Percentiles rank a stretch among this genome's conserved stretches.
Evolutionary conservation across 176 grass and related monocot genomes (phyloP).

Genomic region (Carex littledalei): DNA sequence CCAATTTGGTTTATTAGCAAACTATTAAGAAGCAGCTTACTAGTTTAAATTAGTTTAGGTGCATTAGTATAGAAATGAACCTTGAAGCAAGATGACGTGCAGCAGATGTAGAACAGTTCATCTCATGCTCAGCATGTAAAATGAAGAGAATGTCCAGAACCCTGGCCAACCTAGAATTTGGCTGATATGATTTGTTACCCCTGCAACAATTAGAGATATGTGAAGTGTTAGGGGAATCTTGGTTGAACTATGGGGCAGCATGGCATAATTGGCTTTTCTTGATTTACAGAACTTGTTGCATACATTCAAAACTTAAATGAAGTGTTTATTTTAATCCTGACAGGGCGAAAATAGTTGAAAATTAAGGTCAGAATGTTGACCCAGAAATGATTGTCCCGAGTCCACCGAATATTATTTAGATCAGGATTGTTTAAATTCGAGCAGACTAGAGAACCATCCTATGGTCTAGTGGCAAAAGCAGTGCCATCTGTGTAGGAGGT

Average conservation of each 20-base stretch:
- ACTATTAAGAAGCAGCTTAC: constrained; percentile 25
- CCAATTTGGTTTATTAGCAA: not conserved
- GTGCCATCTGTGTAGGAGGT: no score
- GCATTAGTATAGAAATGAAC: constrained; percentile 27
- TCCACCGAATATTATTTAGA: not conserved
- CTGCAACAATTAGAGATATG: constrained; percentile 29
- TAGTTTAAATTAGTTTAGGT: constrained; percentile 5
- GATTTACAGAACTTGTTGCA: not conserved
- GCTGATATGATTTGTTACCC: constrained; percentile 72
- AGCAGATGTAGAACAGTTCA: constrained; percentile 96
- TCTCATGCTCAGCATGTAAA: constrained; percentile 98
- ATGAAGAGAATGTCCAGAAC: constrained; percentile 90
- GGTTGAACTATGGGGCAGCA: not conserved
- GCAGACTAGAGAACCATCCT: no score
- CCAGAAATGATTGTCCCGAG: not conserved
- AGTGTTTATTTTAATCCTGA: not conserved
- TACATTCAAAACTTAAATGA: not conserved
- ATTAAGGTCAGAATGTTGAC: not conserved
- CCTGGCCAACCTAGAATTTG: constrained; percentile 80
- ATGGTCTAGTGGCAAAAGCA: no score
- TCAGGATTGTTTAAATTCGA: not conserved
- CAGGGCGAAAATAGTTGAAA: not conserved
- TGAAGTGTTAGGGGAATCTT: not conserved
- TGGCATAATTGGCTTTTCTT: not conserved
- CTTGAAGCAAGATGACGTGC: constrained; percentile 99